Base-by-base conservation (phyloP, 2,329 filamentous ascomycete genomes). In the Fusarium sp. region DNA sequence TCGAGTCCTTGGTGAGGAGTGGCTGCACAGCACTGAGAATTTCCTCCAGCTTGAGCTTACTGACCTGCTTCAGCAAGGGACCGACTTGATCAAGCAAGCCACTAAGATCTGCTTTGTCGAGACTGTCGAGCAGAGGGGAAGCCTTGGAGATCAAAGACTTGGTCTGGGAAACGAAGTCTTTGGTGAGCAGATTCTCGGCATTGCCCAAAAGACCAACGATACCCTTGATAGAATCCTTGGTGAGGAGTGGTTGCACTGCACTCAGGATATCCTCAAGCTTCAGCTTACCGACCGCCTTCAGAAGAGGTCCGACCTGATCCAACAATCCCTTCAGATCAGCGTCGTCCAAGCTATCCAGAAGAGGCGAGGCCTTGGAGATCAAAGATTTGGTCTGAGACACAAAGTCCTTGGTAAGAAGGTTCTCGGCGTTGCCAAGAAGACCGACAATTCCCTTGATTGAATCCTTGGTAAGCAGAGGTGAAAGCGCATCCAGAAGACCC, bases 121-220 rank as follows among this genome's bases (percentile, higher is more conserved):
- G 62, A 3, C 72, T 75, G 7, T 71, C 67, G 1, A 82, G 65
- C 0, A 81, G 63, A 1, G 79, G 79, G 26, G 57, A 61, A 57
- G 76, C 75, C 30, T 71, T 70, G 0, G 65, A 61, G 9, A 77
- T 64, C 2, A 77, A 59, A 5, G 65, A 62, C 17, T 75, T 72
- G 0, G 75, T 68, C 9, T 70, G 58, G 1, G 67, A 62, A 3
- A 78, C 75, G 10, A 74, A 74, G n/a, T 72, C 67, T 6, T 59
- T 61, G 0, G 73, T 75, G 1, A 78, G 66, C 0, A 78, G 71
- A 3, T 64, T 56, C 54, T 76, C 68, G 3, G 78, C 74, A 32
- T 80, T 75, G 14, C 76, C 71, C 2, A 80, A 67, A 2, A 81
- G 67, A 5, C 75, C 75, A 7, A 80, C 65, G 14, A 79, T 62